These are phyloP conservation scores for Verticillium isaacii DNA, from an alignment of 2,329 filamentous ascomycete genomes.

Conservation along the genomic window DNA sequence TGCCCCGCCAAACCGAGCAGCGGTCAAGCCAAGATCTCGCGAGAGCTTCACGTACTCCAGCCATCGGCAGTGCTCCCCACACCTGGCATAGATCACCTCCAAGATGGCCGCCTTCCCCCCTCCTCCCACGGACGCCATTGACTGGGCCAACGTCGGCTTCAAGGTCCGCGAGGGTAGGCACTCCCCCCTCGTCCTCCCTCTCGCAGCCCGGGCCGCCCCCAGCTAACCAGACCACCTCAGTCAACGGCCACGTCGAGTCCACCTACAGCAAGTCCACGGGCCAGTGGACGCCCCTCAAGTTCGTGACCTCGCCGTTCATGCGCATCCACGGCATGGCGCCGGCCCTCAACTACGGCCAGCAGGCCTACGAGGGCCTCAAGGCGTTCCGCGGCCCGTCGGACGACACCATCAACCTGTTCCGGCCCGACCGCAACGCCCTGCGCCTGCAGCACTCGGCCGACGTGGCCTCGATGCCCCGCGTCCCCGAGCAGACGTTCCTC, in stretches of 20 bases:
- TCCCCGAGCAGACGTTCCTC: constrained; percentile 73
- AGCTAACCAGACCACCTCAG: constrained; percentile 34
- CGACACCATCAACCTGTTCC: constrained; percentile 75
- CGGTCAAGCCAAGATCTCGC: neutral
- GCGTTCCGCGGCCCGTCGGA: constrained; percentile 78
- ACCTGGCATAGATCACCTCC: neutral
- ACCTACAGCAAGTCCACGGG: constrained; percentile 71
- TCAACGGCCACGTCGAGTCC: constrained; percentile 91
- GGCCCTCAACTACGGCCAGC: constrained; percentile 93
- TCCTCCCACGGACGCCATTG: constrained; percentile 73
- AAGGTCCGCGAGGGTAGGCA: constrained; percentile 76
- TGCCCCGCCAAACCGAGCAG: neutral
- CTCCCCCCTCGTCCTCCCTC: neutral
- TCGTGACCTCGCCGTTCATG: constrained; percentile 79
- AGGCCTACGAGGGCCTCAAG: constrained; percentile 98
- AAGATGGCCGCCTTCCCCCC: constrained; percentile 64
- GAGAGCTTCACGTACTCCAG: neutral
- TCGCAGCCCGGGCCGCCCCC: neutral
- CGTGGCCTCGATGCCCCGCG: constrained; percentile 76
- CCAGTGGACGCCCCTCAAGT: constrained; percentile 72
- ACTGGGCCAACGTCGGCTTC: constrained; percentile 94
- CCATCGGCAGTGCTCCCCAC: neutral
- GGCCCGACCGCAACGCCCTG: constrained; percentile 75
- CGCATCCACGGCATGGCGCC: constrained; percentile 93
- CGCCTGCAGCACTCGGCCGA: constrained; percentile 82